phyloP scores from a whole-genome alignment of 164 flowering plant genomes.

The Aristolochia californica region DNA sequence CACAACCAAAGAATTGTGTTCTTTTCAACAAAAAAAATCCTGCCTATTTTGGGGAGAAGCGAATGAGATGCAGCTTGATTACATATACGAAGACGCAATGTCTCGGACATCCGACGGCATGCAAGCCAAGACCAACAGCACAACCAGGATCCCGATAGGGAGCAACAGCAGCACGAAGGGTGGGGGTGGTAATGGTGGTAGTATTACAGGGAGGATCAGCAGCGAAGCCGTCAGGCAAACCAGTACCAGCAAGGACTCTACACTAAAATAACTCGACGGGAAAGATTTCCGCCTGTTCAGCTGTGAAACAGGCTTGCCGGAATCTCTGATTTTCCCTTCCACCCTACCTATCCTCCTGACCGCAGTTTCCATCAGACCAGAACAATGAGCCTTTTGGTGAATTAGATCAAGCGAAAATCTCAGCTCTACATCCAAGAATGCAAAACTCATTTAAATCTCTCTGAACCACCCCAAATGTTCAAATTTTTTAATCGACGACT shows the following conservation, averaged over 20 bases:
- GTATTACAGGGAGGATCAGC: conserved; percentile 62
- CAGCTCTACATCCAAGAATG: conserved; percentile 6
- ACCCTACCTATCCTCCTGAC: conserved; percentile 8
- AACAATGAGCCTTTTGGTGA: conserved; percentile 9
- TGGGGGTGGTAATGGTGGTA: conserved; percentile 93
- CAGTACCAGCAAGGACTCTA: conserved; percentile 52
- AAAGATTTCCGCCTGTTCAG: conserved; percentile 19
- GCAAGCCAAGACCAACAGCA: conserved; percentile 65
- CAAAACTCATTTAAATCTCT: conserved; percentile 18
- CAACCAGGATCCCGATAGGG: conserved; percentile 52
- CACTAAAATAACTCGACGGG: conserved; percentile 40
- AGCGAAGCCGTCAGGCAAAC: conserved; percentile 53
- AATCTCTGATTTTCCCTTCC: conserved; percentile 12
- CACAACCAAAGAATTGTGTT: not conserved
- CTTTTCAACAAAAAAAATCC: too few species aligned
- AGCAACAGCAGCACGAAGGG: conserved; percentile 73
- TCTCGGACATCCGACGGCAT: conserved; percentile 52
- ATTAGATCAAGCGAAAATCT: conserved; percentile 12
- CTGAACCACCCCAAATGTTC: too few species aligned
- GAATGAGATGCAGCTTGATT: too few species aligned
- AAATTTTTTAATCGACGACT: too few species aligned
- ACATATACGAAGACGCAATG: conserved; percentile 34
- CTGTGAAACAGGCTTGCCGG: conserved; percentile 18
- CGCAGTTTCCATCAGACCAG: conserved; percentile 22
- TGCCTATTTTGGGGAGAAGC: too few species aligned